Conservation (phyloP, 2,329 filamentous ascomycete genomes). For the Esteya vermicola region DNA sequence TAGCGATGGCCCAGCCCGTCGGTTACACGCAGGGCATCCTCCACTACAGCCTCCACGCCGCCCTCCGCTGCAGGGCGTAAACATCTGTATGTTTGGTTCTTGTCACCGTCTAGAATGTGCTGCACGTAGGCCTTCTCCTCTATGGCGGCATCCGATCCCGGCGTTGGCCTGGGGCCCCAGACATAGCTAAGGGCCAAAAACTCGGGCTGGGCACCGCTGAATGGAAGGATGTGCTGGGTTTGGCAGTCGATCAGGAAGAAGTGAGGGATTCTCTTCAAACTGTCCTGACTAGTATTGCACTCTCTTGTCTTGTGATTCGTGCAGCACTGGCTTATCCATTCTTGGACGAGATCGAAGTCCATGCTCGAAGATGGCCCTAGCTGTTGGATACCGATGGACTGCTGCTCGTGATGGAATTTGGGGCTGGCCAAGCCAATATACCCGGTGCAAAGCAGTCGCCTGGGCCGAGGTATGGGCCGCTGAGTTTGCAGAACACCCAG, state of each 20-base stretch:
- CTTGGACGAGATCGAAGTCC: too few species aligned
- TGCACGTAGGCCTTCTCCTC: too few species aligned
- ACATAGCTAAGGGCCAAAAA: neutral
- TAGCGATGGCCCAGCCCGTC: slow-evolving; percentile 11
- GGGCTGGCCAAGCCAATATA: too few species aligned
- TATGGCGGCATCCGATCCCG: too few species aligned
- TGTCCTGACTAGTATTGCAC: neutral
- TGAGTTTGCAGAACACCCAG: neutral
- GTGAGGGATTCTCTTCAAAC: neutral
- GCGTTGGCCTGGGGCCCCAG: too few species aligned
- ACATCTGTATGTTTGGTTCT: neutral
- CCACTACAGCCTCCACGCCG: slow-evolving; percentile 1
- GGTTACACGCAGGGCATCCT: slow-evolving; percentile 13
- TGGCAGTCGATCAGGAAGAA: neutral
- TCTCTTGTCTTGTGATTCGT: neutral
- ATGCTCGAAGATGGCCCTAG: too few species aligned
- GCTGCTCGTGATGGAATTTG: too few species aligned
- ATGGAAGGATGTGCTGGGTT: neutral
- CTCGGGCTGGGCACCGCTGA: neutral
- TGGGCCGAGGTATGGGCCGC: too few species aligned
- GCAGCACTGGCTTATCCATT: neutral
- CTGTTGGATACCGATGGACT: too few species aligned
- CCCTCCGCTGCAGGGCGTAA: too few species aligned
- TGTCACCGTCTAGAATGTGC: too few species aligned
- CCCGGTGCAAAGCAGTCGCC: too few species aligned